Evolutionary conservation across 257 asterid genomes (phyloP), one percentile per base, ranked within the genome.

Genomic region (Jaltomata sinuosa): DNA sequence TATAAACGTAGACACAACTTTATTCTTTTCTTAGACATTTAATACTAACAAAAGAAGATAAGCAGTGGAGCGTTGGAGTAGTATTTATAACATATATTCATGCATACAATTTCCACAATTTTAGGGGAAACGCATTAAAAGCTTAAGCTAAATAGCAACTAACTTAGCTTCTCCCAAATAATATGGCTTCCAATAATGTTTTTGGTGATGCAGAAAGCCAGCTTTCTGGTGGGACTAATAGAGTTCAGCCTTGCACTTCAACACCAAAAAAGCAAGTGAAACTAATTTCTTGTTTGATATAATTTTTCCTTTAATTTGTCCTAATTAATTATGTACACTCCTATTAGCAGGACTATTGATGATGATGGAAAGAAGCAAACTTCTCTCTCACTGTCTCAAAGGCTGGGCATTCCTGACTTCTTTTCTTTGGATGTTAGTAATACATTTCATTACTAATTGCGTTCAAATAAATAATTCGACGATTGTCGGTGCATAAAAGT

Each of bases 331-430:
- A 22, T 76, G 52, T 52, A 47, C 25, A 42, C 49, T 29, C 42
- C 12, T 11, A 32, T 6, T 31, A 76, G 61, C 55, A 76, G 57
- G 38, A 32, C 21, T 74, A 42, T 27, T 25, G 90, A 84, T 49
- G 50, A n/a, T 55, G 85, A 27, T 34, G 83, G 80, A 81, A 89
- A 83, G 82, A 85, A 86, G 29, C 83, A 87, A 52, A 15, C 57
- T 25, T 18, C 90, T 67, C 86, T 79, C 15, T 85, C 89, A 4
- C 53, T 91, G 8, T 40, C 84, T 61, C 90, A 91, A 80, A 68
- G 91, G 69, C 86, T 93, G 25, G 95, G 98, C 55, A 32, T 91
- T 32, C 67, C 89, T 59, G 97, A 92, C 72, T 85, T 94, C 18
- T 19, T 85, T 3, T 77, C 91, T 8, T 85, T 87, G 12, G 89